phyloP scores from a whole-genome alignment of 2,329 filamentous ascomycete genomes.

The Drechslera avenae region DNA sequence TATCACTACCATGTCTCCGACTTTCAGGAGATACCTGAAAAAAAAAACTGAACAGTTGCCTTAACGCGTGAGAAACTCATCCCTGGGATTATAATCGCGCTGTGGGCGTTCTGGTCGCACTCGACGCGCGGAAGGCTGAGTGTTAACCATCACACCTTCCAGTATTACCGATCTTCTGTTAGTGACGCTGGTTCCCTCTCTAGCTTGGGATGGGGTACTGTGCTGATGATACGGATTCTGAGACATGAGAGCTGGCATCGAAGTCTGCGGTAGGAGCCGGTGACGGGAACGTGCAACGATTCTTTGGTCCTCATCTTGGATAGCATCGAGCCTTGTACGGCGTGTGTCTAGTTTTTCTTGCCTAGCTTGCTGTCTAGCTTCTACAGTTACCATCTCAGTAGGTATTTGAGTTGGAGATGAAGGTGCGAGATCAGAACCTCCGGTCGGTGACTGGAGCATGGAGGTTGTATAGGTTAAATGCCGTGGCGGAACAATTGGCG shows the following conservation, averaged over 20 bases:
- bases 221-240: not conserved
- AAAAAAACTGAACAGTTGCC: too few species aligned
- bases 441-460: not conserved
- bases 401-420: too few species aligned
- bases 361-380: not conserved
- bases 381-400: not conserved
- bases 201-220: not conserved
- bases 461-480: not conserved
- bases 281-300: not conserved
- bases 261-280: not conserved
- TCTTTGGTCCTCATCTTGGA: not conserved
- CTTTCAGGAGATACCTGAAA: too few species aligned
- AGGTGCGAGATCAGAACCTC: not conserved
- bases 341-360: conserved; percentile 1
- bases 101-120: too few species aligned
- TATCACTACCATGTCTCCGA: too few species aligned
- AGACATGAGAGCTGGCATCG: not conserved
- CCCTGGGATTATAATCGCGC: too few species aligned
- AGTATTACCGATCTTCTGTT: not conserved
- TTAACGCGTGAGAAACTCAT: too few species aligned
- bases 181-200: not conserved
- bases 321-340: not conserved
- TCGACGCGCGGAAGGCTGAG: not conserved
- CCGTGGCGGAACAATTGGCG: not conserved
- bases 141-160: not conserved